A percentile compares a stretch with the other conserved stretches of the same genome.
Evolutionary conservation across 257 asterid species (phyloP).

Genomic region (Nicotiana tomentosiformis): DNA sequence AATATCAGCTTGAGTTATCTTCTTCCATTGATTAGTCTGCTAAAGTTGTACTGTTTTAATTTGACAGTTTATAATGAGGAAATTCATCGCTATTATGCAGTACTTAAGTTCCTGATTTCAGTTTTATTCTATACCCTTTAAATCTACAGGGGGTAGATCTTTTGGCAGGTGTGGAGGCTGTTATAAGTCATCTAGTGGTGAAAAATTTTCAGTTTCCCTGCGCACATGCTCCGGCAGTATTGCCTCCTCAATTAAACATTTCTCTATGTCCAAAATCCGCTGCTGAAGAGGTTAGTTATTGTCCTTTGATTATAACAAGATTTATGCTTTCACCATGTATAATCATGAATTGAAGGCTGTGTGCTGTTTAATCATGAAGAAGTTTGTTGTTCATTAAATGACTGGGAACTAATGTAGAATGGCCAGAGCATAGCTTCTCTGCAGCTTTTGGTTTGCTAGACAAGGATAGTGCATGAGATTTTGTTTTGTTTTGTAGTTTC

Average conservation of each 20-base stretch:
- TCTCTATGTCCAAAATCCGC: constrained; percentile 71
- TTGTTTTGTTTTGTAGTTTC: neutral
- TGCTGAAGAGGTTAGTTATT: constrained; percentile 70
- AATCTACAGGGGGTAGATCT: constrained; percentile 65
- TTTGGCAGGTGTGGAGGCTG: constrained; percentile 92
- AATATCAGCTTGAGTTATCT: neutral
- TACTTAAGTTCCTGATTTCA: neutral
- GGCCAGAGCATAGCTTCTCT: neutral
- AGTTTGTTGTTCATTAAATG: neutral
- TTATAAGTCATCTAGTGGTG: constrained; percentile 86
- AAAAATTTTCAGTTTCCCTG: constrained; percentile 72
- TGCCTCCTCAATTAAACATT: constrained; percentile 47
- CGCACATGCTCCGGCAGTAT: constrained; percentile 86
- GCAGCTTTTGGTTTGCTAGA: neutral
- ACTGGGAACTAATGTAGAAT: neutral
- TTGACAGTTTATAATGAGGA: neutral
- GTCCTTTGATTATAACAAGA: neutral
- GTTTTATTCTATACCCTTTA: constrained; percentile 7
- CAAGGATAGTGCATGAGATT: neutral
- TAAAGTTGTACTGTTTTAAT: neutral
- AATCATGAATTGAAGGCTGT: neutral
- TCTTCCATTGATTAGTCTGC: neutral
- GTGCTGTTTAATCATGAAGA: neutral
- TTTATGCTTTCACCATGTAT: neutral
- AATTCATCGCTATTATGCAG: neutral